A percentile compares a stretch with the other conserved stretches of the same genome.
phyloP scores from a whole-genome alignment of 306 rosid species.

The Castanea crenata region DNA sequence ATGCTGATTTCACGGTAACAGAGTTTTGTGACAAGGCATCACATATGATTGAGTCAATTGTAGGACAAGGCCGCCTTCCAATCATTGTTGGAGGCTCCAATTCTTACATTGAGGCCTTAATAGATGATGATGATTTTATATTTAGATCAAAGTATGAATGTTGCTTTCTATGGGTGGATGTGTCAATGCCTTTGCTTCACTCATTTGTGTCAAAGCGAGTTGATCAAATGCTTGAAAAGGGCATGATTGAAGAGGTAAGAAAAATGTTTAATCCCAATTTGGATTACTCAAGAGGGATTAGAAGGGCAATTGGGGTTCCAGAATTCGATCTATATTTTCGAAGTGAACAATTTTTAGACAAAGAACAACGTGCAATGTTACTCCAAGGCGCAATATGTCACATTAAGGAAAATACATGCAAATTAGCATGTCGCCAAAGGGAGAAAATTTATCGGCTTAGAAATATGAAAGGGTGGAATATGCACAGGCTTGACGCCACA shows the following conservation, averaged over 20 bases:
- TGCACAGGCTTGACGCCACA: slow-evolving; percentile 67
- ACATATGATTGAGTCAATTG: slow-evolving; percentile 41
- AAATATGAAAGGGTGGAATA: slow-evolving; percentile 61
- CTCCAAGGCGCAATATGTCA: slow-evolving; percentile 44
- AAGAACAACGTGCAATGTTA: slow-evolving; percentile 17
- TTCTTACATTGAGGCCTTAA: slow-evolving; percentile 64
- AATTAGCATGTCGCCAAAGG: slow-evolving; percentile 56
- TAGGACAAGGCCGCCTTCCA: slow-evolving; percentile 40
- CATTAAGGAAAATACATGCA: slow-evolving; percentile 55
- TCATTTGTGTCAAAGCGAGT: slow-evolving; percentile 54
- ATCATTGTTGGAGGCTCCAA: slow-evolving; percentile 92
- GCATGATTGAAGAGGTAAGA: slow-evolving; percentile 62
- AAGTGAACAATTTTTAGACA: slow-evolving; percentile 24
- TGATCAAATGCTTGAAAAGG: slow-evolving; percentile 56
- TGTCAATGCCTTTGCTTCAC: slow-evolving; percentile 42
- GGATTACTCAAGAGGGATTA: slow-evolving; percentile 57
- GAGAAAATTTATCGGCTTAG: slow-evolving; percentile 54
- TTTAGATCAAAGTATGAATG: slow-evolving; percentile 55
- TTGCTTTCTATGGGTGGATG: slow-evolving; percentile 78
- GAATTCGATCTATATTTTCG: slow-evolving; percentile 70
- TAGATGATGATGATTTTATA: slow-evolving; percentile 49
- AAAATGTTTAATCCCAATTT: slow-evolving; percentile 43
- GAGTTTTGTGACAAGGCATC: slow-evolving; percentile 49
- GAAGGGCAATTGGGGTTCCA: slow-evolving; percentile 80
- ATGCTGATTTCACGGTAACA: slow-evolving; percentile 48